A percentile compares a stretch with the other conserved stretches of the same genome.
phyloP scores from a whole-genome alignment of 2,329 filamentous ascomycete genomes.

The Ascochyta rabiei region DNA sequence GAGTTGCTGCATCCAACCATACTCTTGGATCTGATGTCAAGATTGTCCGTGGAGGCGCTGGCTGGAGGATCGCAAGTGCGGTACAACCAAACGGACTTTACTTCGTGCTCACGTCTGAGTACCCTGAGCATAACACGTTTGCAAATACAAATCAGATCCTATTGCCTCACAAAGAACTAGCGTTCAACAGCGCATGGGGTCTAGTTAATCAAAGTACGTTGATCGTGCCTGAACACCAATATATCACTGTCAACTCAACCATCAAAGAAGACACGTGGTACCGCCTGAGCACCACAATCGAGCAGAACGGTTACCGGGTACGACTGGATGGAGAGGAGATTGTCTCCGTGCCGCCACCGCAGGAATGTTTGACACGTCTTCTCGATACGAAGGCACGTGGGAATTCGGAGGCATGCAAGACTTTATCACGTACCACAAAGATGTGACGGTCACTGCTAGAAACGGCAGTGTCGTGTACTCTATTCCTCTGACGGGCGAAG shows the following conservation, averaged over 20 bases:
- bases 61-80: constrained; percentile 46
- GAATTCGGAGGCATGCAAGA: constrained; percentile 53
- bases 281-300: constrained; percentile 44
- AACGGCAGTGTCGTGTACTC: constrained; percentile 44
- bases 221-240: background rate
- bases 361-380: constrained; percentile 1
- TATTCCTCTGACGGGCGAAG: constrained; percentile 34
- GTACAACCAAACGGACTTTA: constrained; percentile 24
- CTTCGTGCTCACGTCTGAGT: constrained; percentile 31
- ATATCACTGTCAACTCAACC: constrained; percentile 7
- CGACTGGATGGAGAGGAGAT: constrained; percentile 30
- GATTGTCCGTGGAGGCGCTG: constrained; percentile 48
- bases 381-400: constrained; percentile 33
- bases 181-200: constrained; percentile 43
- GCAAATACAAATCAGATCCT: constrained; percentile 47
- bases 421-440: constrained; percentile 46
- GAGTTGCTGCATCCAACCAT: constrained; percentile 39
- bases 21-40: constrained; percentile 48
- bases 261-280: constrained; percentile 50
- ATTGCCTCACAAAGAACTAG: constrained; percentile 44
- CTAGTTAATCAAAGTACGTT: constrained; percentile 49
- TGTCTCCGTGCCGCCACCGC: constrained; percentile 23
- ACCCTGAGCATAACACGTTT: constrained; percentile 25
- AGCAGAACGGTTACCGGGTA: constrained; percentile 34
- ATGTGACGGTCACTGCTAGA: constrained; percentile 33